Percentiles rank a stretch among this genome's conserved stretches.
These are phyloP conservation scores for Dothiorella sarmentorum DNA, from an alignment of 2,329 filamentous ascomycete genomes.

Conservation along the genomic window DNA sequence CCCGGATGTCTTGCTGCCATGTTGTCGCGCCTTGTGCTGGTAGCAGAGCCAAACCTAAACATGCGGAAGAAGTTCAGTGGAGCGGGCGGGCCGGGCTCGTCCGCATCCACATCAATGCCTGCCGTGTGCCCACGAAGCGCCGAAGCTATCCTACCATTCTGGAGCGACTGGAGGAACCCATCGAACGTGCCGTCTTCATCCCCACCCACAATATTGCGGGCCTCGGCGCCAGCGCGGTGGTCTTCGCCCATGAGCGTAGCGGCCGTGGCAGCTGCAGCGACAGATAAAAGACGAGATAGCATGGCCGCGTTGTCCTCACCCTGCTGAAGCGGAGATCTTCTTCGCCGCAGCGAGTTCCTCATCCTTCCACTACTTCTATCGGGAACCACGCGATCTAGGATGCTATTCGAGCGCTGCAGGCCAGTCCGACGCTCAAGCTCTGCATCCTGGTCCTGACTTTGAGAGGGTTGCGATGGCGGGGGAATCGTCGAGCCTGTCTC, in stretches of 20 bases:
- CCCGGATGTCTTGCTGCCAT: conserved; percentile 18
- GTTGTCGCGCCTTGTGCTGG: conserved; percentile 16
- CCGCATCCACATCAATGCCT: conserved; percentile 37
- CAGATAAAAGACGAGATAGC: conserved; percentile 59
- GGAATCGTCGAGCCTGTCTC: neutral
- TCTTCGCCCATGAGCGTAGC: conserved; percentile 62
- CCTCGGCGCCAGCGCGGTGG: conserved; percentile 53
- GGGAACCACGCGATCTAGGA: conserved; percentile 18
- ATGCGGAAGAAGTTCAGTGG: conserved; percentile 67
- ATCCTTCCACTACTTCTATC: conserved; percentile 40
- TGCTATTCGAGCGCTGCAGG: conserved; percentile 7
- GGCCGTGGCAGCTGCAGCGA: conserved; percentile 62
- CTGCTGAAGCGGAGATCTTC: conserved; percentile 51
- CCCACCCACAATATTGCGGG: conserved; percentile 52
- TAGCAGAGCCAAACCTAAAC: conserved; percentile 61
- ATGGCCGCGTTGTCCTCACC: conserved; percentile 61
- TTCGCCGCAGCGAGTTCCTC: conserved; percentile 46
- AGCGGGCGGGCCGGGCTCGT: conserved; percentile 43
- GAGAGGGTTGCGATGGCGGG: neutral
- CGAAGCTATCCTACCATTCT: conserved; percentile 58
- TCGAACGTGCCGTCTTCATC: conserved; percentile 61
- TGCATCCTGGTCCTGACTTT: neutral
- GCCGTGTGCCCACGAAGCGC: conserved; percentile 48
- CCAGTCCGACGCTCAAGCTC: neutral
- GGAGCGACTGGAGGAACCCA: conserved; percentile 60